Evolutionary conservation across 148 eudicot species (phyloP).

Genomic region (Cornus controversa): DNA sequence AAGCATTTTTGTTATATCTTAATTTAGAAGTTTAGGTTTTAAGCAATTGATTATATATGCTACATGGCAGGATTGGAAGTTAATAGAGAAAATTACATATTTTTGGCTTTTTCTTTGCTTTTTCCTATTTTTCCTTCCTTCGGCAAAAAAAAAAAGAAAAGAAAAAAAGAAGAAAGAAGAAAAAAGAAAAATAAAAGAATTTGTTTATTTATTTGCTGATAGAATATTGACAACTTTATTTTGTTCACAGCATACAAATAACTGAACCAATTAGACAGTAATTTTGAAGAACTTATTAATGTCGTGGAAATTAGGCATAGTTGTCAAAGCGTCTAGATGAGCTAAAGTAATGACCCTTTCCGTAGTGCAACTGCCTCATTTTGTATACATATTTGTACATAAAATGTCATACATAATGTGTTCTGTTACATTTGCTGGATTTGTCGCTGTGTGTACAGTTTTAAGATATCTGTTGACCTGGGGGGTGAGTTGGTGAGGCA

Average conservation of each 20-base stretch:
- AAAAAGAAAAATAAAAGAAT: too few relatives aligned
- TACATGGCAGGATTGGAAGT: background rate
- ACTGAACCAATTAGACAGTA: background rate
- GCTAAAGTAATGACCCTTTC: background rate
- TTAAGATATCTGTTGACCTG: background rate
- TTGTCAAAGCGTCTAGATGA: background rate
- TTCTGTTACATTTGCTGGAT: background rate
- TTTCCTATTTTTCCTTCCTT: too few relatives aligned
- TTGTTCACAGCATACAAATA: background rate
- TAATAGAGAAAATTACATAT: background rate
- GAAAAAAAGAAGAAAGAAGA: too few relatives aligned
- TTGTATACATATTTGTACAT: background rate
- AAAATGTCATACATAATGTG: background rate
- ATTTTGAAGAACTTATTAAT: background rate
- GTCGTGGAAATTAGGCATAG: background rate
- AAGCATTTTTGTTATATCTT: background rate
- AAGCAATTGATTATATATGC: background rate
- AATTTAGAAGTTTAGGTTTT: background rate
- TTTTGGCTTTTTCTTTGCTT: background rate
- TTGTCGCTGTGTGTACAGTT: background rate
- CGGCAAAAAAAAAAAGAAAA: too few relatives aligned
- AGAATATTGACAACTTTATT: background rate
- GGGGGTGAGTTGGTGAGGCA: background rate
- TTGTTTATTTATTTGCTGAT: background rate
- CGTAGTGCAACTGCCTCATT: background rate